Base-by-base conservation (phyloP, 2,329 filamentous ascomycete species). In the Ceratocystis lukuohia region DNA sequence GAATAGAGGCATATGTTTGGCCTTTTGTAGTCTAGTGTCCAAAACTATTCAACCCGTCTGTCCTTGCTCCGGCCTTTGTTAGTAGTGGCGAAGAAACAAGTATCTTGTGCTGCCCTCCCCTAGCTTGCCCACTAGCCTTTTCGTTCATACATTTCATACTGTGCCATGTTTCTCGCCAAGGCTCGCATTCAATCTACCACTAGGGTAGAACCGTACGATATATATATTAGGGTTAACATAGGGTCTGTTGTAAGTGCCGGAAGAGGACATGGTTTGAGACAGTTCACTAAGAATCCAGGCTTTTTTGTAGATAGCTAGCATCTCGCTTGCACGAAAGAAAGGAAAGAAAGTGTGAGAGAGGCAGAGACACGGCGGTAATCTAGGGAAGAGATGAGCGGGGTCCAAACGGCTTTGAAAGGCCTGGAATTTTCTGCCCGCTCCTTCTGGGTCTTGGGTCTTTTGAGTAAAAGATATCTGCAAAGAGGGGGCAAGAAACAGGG, bases 381-480 rank as follows among this genome's bases (percentile, higher is more conserved):
- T n/a, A 46, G 30, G 61, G 46, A 62, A 62, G 8, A 46, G 37
- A 62, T 45, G 6, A 6, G 53, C 53, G 53, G 53, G 53, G 53
- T n/a, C 28, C 53, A 57, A 57, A 25, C 12, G 53, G 53, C 22
- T 57, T 33, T 57, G 22, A 1, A 28, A 33, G 53, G 53, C 12
- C 48, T 20, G 48, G 48, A 50, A 50, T 50, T 22, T 20, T 50
- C n/a, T 22, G n/a, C 22, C n/a, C 30, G 25, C 25, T 57, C 30
- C 53, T 28, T 25, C 30, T 57, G 48, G n/a, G 22, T 10, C 22
- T 50, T 20, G 48, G 20, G 48, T 20, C 48, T 20, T 50, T 20
- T 22, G n/a, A 22, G 48, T 50, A 22, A 8, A 50, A 22, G 48
- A 2, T 10, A 50, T 22, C 22, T 4, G 48, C 48, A n/a, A 48